Base-by-base conservation (phyloP, 2,329 filamentous ascomycete genomes). In the Botryotinia narcissicola region DNA sequence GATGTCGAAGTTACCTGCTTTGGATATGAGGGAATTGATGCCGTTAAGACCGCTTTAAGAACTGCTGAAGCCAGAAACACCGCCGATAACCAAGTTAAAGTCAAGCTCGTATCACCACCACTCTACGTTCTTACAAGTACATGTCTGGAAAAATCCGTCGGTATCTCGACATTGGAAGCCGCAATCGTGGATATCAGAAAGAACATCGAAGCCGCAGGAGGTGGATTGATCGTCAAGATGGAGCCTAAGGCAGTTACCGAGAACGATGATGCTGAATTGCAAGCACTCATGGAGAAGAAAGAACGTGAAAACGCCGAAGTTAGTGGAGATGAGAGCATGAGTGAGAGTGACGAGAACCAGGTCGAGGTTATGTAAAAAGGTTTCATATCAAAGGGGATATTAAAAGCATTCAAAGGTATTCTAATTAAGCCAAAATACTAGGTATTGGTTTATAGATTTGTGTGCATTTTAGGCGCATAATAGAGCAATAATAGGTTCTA, bases 161-260 rank as follows among this genome's bases (percentile, higher is more conserved):
- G 96, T 74, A 97, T 99, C 80, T 86, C 90, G 75, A 89, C 92
- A 76, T 86, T 99, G 78, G 93, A 97, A 83, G 91, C 94, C 81
- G 94, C 96, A 29, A 99, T 99, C 79, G 87, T 92, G 80, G 93
- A 95, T 79, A 95, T 99, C 80, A 89, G 92, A 79, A 88, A 86
- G 81, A 94, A 88, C 83, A 99, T 99, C 82, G 89, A 91, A 81
- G 86, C 84, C 63, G 89, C 92, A 0, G 93, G 93, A 71, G 96
- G 96, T 75, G 90, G 90, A 81, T 92, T 95, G 81, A 88, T 91
- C 61, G 92, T 98, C 79, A 97, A 97, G 90, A 99, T 99, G 96
- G 95, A 96, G 80, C 96, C 96, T 78, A 98, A 98, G 90, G 96
- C 97, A 7, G 96, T 99, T 75, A 99, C 96, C 1, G 97, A 98